Percentiles rank a stretch among this genome's conserved stretches.
Evolutionary conservation across 768 basidiomycete species (phyloP).

Genomic region (Leccinum subtestaceum): DNA sequence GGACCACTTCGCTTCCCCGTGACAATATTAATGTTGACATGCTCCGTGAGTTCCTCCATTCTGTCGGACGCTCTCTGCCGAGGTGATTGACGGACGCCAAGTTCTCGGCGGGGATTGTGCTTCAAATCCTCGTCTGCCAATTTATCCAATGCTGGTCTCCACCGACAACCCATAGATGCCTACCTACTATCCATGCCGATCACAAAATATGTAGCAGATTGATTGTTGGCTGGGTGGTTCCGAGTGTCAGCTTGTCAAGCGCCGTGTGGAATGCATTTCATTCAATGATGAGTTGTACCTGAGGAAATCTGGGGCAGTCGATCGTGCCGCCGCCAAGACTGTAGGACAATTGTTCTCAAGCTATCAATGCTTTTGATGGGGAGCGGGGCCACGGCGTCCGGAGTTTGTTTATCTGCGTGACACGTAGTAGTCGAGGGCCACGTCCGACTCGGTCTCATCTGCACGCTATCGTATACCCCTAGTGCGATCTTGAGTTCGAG

Average conservation of each 20-base stretch:
- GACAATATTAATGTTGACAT: conserved; percentile 1
- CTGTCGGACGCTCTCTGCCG: background rate
- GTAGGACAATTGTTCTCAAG: background rate
- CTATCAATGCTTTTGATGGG: background rate
- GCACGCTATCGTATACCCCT: conserved; percentile 5
- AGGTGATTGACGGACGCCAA: conserved; percentile 8
- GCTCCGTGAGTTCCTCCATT: conserved; percentile 12
- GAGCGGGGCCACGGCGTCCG: conserved; percentile 17
- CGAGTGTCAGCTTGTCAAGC: background rate
- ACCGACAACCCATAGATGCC: background rate
- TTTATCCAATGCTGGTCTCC: conserved; percentile 7
- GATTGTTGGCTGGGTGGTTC: background rate
- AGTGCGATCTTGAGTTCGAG: conserved; percentile 5
- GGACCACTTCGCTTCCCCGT: background rate
- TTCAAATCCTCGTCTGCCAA: conserved; percentile 1
- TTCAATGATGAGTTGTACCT: background rate
- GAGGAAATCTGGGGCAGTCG: background rate
- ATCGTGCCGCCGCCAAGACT: background rate
- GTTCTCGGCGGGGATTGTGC: background rate
- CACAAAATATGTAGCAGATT: conserved; percentile 1
- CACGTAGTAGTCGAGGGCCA: background rate
- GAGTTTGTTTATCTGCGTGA: conserved; percentile 13
- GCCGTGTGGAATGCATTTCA: conserved; percentile 1
- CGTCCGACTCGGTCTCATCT: conserved; percentile 4
- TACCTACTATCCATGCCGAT: background rate